Evolutionary conservation across 2,329 filamentous ascomycete species (phyloP), one percentile per base, ranked within the genome.

Genomic region (Mariannaea sp.): DNA sequence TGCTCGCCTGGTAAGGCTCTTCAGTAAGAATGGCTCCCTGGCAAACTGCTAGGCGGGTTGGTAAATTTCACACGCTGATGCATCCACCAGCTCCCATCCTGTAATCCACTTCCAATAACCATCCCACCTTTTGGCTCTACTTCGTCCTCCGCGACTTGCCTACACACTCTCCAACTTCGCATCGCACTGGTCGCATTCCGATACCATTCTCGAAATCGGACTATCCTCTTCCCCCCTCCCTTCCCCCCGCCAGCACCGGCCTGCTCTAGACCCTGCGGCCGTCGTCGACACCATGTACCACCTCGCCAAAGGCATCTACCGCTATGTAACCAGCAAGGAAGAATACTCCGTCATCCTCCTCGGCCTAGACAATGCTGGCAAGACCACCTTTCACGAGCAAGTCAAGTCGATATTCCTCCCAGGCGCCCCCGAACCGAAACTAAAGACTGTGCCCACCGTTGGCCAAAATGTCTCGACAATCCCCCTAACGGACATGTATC

Each of bases 291-390:
- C 33, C 44, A 97, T 97, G 93, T 97, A 97, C 77, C 93, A 97
- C 77, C 86, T 99, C 65, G 87, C 90, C 68, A 97, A 97, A 73
- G 92, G 91, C 55, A 81, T 99, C 53, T 99, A 97, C 76, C 84
- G 94, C 67, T 90, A 96, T 71, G 93, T 91, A 52, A 97, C 93
- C 14, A 96, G 91, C 76, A 97, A 97, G 84, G 92, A 97, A 84
- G 93, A 97, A 78, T 97, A 97, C 80, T 97, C 93, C 17, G 90
- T 97, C 68, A 90, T 97, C 69, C 88, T 97, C 63, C 89, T 97
- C 66, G 94, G 94, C 59, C 89, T 97, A 69, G 94, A 97, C 80
- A 97, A 97, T 71, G 94, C 94, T 56, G 94, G 94, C 73, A 97
- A 97, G 80, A 97, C 94, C 33, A 97, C 94, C 20, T 92, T 97